phyloP scores from a whole-genome alignment of 768 basidiomycete genomes.

The Calocybe indica region DNA sequence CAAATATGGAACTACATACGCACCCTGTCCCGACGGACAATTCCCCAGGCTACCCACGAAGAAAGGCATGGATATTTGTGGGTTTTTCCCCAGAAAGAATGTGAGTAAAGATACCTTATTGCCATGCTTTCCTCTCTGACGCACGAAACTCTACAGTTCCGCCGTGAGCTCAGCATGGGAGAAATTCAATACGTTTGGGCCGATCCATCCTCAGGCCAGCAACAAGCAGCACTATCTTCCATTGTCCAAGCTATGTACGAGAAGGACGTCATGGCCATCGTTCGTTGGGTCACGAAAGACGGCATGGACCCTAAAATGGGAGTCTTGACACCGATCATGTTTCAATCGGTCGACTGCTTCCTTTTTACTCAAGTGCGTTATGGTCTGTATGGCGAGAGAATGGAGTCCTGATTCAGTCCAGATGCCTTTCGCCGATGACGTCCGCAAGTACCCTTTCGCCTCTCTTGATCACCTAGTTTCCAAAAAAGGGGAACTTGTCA shows the following conservation, averaged over 20 bases:
- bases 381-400: not conserved
- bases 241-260: conserved; percentile 78
- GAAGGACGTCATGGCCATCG: conserved; percentile 67
- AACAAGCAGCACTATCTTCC: conserved; percentile 84
- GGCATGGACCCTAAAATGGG: conserved; percentile 83
- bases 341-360: conserved; percentile 70
- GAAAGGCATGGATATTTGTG: conserved; percentile 84
- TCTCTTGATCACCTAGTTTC: conserved; percentile 70
- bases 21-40: conserved; percentile 80
- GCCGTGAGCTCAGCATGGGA: conserved; percentile 75
- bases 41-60: conserved; percentile 69
- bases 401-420: conserved; percentile 20
- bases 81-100: conserved; percentile 67
- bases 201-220: conserved; percentile 53
- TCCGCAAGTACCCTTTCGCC: conserved; percentile 82
- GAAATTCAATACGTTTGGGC: conserved; percentile 87
- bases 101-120: conserved; percentile 31
- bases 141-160: conserved; percentile 46
- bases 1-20: conserved; percentile 87
- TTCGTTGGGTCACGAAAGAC: conserved; percentile 74
- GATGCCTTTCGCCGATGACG: conserved; percentile 96
- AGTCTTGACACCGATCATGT: conserved; percentile 55
- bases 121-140: not conserved
- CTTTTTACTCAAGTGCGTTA: conserved; percentile 72
- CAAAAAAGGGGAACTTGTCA: conserved; percentile 68